These are phyloP conservation scores for Liquidambar formosana DNA, from an alignment of 164 flowering plant species.

Conservation along the genomic window DNA sequence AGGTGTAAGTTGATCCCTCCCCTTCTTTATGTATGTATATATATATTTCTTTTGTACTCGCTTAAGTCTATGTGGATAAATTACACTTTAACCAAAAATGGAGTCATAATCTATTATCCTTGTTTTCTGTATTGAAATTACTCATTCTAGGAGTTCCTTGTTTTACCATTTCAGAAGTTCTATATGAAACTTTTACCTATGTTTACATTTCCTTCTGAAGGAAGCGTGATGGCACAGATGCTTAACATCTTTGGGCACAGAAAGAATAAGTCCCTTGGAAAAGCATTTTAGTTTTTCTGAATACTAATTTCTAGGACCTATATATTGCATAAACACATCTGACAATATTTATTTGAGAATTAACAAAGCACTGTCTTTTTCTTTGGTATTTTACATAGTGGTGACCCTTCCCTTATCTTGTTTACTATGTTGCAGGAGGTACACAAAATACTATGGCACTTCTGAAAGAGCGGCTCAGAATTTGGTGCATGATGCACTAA, in stretches of 20 bases:
- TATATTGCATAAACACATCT: background rate
- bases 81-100: background rate
- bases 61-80: background rate
- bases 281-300: no score
- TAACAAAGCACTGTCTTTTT: no score
- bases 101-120: background rate
- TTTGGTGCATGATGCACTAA: slow-evolving; percentile 87
- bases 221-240: background rate
- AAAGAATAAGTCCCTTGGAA: no score
- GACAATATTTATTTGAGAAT: background rate
- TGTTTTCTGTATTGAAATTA: background rate
- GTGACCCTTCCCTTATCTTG: background rate
- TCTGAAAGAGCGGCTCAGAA: slow-evolving; percentile 77
- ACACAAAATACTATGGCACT: slow-evolving; percentile 91
- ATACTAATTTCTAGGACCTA: background rate
- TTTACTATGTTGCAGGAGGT: slow-evolving; percentile 64
- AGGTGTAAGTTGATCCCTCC: no score
- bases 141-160: background rate
- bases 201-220: slow-evolving; percentile 1
- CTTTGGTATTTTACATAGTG: background rate
- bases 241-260: no score
- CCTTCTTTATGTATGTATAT: no score
- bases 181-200: background rate
- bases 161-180: background rate
- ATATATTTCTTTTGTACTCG: background rate